A percentile compares a stretch with the other conserved stretches of the same genome.
These are phyloP conservation scores for Acer negundo DNA, from an alignment of 345 rosid species.

Conservation along the genomic window DNA sequence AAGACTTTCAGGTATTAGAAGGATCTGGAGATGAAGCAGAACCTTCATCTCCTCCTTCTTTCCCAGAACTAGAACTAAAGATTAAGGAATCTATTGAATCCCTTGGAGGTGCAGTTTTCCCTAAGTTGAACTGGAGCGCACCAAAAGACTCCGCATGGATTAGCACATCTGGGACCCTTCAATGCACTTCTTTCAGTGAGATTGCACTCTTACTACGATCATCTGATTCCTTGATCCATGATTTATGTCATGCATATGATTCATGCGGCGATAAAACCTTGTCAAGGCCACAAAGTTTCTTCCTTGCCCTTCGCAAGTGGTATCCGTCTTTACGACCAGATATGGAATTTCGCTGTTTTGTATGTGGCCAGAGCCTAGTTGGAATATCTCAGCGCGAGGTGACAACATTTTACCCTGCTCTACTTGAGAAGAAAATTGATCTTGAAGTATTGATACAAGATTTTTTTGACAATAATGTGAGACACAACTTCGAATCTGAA, in stretches of 20 bases:
- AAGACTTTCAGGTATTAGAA: slow-evolving; percentile 61
- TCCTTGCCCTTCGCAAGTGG: slow-evolving; percentile 83
- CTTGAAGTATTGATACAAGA: slow-evolving; percentile 43
- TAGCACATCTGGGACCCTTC: slow-evolving; percentile 62
- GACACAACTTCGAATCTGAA: slow-evolving; percentile 54
- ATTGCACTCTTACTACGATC: slow-evolving; percentile 68
- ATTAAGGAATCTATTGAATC: slow-evolving; percentile 62
- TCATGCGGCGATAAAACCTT: slow-evolving; percentile 52
- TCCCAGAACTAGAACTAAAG: slow-evolving; percentile 67
- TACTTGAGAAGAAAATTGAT: slow-evolving; percentile 43
- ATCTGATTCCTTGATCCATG: slow-evolving; percentile 76
- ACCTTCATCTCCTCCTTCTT: slow-evolving; percentile 46
- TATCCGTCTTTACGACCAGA: slow-evolving; percentile 60
- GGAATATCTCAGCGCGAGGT: slow-evolving; percentile 79
- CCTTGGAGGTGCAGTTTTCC: slow-evolving; percentile 70
- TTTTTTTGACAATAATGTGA: slow-evolving; percentile 46
- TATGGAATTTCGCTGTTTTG: slow-evolving; percentile 87
- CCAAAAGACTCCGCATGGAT: slow-evolving; percentile 96
- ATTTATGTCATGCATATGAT: slow-evolving; percentile 78
- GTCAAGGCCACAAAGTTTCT: slow-evolving; percentile 62
- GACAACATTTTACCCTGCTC: slow-evolving; percentile 69
- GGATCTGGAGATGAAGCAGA: slow-evolving; percentile 75
- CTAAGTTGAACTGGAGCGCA: slow-evolving; percentile 91
- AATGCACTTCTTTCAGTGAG: slow-evolving; percentile 68
- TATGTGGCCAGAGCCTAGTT: slow-evolving; percentile 48